Evolutionary conservation across 2,329 filamentous ascomycete species (phyloP), one percentile per base, ranked within the genome.

Genomic region (Penicillium digitatum): DNA sequence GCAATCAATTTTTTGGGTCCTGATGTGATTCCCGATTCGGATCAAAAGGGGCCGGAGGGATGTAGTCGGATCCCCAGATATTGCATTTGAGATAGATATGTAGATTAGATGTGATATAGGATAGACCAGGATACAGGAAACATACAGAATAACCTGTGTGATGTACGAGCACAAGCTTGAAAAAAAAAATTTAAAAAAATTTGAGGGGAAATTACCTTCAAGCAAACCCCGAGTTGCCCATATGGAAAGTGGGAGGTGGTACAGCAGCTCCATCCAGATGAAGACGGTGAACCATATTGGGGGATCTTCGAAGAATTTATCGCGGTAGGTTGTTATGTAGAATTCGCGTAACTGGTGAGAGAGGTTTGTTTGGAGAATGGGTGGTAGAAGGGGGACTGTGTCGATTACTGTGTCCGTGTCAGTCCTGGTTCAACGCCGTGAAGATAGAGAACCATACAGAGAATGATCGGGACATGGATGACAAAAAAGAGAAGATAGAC

Each of bases 241-340:
- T 14, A 84, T 50, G 43, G 80, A 83, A 18, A 86, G 64, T 0
- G 86, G 86, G 0, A 84, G 69, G 68, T 88, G 85, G 64, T 82
- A 85, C 18, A 83, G 54, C 2, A 82, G 65, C 66, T 88, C 86
- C 65, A 87, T 79, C 67, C 77, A 80, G 26, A 79, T 77, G 65
- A 82, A 85, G 14, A 75, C 60, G 11, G 72, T 73, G 66, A 88
- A 88, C 80, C 82, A 88, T 4, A 76, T 68, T 37, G 84, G 84
- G 12, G 82, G 77, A 8, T 74, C 65, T 32, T 78, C 75, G 72
- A 88, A 87, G 75, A 87, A 86, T 50, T 79, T 81, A 65, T 88
- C 86, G 14, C 78, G 76, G 68, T 86, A 87, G 1, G 78, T 86
- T 1, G 73, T 66, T 56, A 86, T 75, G 69, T 88, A 87, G 70